Conservation (phyloP, 129 eudicot genomes). For the Daucus carota region DNA sequence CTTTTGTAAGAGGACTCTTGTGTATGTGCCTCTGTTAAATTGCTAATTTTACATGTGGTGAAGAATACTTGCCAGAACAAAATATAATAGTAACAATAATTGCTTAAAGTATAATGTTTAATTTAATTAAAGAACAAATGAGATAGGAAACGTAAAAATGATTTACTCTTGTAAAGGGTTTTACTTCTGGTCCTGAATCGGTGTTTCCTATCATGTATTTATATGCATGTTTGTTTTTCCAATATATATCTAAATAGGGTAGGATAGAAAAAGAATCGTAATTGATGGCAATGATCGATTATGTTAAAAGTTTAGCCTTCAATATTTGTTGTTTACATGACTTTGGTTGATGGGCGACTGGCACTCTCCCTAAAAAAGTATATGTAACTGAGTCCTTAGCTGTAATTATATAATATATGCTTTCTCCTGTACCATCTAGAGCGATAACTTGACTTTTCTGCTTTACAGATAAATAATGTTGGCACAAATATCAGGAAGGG, state of each 20-base stretch:
- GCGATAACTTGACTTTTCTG: constrained; percentile 1
- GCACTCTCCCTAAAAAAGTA: neutral
- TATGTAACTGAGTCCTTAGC: neutral
- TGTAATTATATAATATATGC: neutral
- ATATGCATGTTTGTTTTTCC: neutral
- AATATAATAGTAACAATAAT: no score
- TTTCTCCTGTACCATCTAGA: neutral
- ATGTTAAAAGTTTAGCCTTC: neutral
- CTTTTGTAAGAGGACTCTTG: no score
- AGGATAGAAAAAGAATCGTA: neutral
- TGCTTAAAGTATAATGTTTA: neutral
- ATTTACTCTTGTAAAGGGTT: neutral
- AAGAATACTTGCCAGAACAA: no score
- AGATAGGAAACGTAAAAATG: neutral
- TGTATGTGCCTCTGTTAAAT: no score
- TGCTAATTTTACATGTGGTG: no score
- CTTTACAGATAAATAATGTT: constrained; percentile 61
- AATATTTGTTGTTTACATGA: neutral
- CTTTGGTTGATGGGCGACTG: neutral
- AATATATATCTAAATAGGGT: neutral
- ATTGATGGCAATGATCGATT: neutral
- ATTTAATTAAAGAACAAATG: neutral
- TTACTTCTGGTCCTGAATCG: neutral
- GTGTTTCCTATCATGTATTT: neutral
- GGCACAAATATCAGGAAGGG: constrained; percentile 62